Conservation (phyloP, 352 stramenopile species). For the Pythium brachiatum region DNA sequence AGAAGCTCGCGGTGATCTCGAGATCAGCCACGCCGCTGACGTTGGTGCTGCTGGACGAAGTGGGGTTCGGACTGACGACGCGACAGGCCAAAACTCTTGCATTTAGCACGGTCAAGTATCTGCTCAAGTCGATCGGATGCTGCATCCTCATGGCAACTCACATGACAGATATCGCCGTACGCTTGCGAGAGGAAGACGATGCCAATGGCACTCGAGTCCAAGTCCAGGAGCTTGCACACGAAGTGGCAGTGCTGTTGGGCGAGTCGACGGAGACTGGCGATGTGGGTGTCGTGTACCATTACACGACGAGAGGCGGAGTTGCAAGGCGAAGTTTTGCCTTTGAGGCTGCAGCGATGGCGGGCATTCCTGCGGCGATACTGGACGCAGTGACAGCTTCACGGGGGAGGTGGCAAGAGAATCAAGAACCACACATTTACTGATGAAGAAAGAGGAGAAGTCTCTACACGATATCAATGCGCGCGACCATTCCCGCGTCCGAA, state of each 20-base stretch:
- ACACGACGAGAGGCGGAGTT: constrained; percentile 7
- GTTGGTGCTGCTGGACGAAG: constrained; percentile 45
- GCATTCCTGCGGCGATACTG: constrained; percentile 3
- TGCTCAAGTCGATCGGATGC: constrained; percentile 30
- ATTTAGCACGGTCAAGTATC: constrained; percentile 24
- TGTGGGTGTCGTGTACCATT: constrained; percentile 14
- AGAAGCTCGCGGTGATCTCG: constrained; percentile 27
- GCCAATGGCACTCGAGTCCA: not conserved
- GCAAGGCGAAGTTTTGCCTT: constrained; percentile 10
- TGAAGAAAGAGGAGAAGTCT: not conserved
- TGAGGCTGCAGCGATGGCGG: constrained; percentile 3
- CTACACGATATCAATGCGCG: constrained; percentile 43
- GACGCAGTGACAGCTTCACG: not conserved
- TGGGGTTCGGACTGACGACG: constrained; percentile 37
- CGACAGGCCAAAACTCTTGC: constrained; percentile 30
- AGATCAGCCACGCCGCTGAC: constrained; percentile 29
- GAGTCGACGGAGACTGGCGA: not conserved
- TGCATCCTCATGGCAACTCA: constrained; percentile 42
- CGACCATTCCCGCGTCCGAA: constrained; percentile 80
- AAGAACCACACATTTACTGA: not conserved
- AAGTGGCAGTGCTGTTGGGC: not conserved
- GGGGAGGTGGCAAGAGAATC: not conserved
- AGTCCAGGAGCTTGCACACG: constrained; percentile 3
- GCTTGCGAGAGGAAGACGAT: not conserved
- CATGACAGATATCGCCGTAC: constrained; percentile 21